A percentile compares a stretch with the other conserved stretches of the same genome.
phyloP scores from a whole-genome alignment of 2,329 filamentous ascomycete species.

The Colletotrichum sp. region DNA sequence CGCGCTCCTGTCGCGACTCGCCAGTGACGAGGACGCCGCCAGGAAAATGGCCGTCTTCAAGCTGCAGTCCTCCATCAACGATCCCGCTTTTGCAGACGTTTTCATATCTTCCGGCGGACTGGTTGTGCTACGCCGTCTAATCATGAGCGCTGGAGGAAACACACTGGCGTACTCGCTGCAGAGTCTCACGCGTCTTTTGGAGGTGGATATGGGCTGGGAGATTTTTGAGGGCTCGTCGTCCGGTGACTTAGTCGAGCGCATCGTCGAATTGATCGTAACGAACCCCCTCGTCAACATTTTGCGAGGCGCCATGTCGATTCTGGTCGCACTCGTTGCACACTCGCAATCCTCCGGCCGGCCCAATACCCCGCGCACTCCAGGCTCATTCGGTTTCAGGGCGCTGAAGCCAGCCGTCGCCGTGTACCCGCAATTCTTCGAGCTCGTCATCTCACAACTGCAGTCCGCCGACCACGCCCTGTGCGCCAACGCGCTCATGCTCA shows the following conservation, averaged over 20 bases:
- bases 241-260: constrained; percentile 73
- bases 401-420: constrained; percentile 90
- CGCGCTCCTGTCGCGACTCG: constrained; percentile 66
- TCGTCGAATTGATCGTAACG: constrained; percentile 91
- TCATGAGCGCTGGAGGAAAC: constrained; percentile 87
- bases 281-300: constrained; percentile 98
- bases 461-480: constrained; percentile 95
- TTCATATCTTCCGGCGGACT: constrained; percentile 93
- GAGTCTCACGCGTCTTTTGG: constrained; percentile 83
- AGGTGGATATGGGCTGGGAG: constrained; percentile 99
- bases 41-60: constrained; percentile 99
- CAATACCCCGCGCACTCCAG: constrained; percentile 48
- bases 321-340: constrained; percentile 91
- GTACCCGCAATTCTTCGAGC: constrained; percentile 92
- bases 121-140: constrained; percentile 79
- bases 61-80: constrained; percentile 91
- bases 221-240: constrained; percentile 70
- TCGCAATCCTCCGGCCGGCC: constrained; percentile 63
- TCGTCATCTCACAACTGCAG: constrained; percentile 88
- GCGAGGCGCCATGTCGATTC: constrained; percentile 93
- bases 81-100: constrained; percentile 94
- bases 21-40: constrained; percentile 82
- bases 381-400: constrained; percentile 85
- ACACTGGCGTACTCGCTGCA: constrained; percentile 95
- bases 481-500: constrained; percentile 91